Base-by-base conservation (phyloP, 2,329 filamentous ascomycete species). In the Neonectria neomacrospora region DNA sequence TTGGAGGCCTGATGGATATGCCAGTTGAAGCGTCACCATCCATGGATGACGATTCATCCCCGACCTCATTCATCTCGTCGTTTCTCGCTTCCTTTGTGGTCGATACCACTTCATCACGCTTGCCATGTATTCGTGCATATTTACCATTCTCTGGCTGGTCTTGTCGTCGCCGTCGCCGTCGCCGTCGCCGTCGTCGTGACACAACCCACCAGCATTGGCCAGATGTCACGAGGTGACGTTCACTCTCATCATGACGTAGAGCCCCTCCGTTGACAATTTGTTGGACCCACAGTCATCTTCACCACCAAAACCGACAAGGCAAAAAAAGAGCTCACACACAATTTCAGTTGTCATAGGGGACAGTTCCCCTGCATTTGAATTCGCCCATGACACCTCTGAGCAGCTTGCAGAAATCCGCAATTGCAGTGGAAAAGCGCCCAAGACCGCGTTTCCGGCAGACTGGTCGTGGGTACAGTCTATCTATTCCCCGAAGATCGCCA, bases 191-290 rank as follows among this genome's bases (percentile, higher is more conserved):
- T 56, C 61, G 22, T 54, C 52, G 66, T 65, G 56, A 62, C 65
- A 68, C 44, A 23, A 39, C 66, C 54, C 51, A 53, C 45, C 58
- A 58, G 63, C 42, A 63, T 51, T 52, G 54, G 50, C 59, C 42
- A 58, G 52, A 22, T 59, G 58, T 63, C 44, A 26, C 58, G 66
- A 60, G 61, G 68, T 73, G 71, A 73, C 69, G 71, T 73, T 53
- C 50, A 30, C 44, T 20, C 68, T 67, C 60, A 65, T 45, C 58
- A 71, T 73, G 71, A 70, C 69, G 66, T 67, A 64, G 52, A 51
- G 47, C 44, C 44, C 64, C 58, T 65, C 58, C 52, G 57, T 65
- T 71, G 67, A 65, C 53, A 51, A 65, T 45, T 45, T 51, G 23
- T 58, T 66, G 67, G 70, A 65, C 69, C 70, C 68, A 71, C 65